Base-by-base conservation (phyloP, 2,329 filamentous ascomycete species). In the Xylaria sp. region DNA sequence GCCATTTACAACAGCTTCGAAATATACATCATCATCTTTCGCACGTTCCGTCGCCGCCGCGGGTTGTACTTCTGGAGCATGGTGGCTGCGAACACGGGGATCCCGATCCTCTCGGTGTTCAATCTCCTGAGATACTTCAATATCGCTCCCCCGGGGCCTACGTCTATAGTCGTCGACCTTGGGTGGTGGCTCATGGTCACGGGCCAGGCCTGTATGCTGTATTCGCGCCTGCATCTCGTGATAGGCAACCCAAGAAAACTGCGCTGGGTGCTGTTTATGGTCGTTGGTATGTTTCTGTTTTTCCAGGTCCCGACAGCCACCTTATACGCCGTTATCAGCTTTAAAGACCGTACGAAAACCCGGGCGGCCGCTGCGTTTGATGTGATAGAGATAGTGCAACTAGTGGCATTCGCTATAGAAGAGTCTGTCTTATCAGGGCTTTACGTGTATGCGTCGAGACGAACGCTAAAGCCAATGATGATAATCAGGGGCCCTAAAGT, bases 221-320 rank as follows among this genome's bases (percentile, higher is more conserved):
- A 86, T 77, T 90, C 88, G 56, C 83, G 89, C 24, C 82, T 89
- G 9, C 85, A 91, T 73, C 80, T 90, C 14, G 83, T 91, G 30
- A 82, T 89, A 14, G 82, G 81, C 8, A 83, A 86, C 78, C 63
- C 82, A 2, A 75, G 79, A 9, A 77, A 85, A 24, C 79, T 88
- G 1, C 81, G 80, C 3, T 82, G 79, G 50, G 82, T 88, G 1
- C 79, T 89, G 14, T 82, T 78, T 64, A 87, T 90, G 80, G 86
- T 91, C 62, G 81, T 89, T 57, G 78, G 82, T 69, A 83, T 88
- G 71, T 80, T 82, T n/a, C 65, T 89, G 48, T 69, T 88, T 54
- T 76, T 88, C 14, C 84, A 89, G 67, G 75, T 86, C 0, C 85
- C 86, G 0, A 85, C 83, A 0, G 86, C 79, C n/a, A 80, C 82